Evolutionary conservation across 371 early-diverging fungal genomes (phyloP), one percentile per base, ranked within the genome.

Genomic region (Chytridium lagenaria): DNA sequence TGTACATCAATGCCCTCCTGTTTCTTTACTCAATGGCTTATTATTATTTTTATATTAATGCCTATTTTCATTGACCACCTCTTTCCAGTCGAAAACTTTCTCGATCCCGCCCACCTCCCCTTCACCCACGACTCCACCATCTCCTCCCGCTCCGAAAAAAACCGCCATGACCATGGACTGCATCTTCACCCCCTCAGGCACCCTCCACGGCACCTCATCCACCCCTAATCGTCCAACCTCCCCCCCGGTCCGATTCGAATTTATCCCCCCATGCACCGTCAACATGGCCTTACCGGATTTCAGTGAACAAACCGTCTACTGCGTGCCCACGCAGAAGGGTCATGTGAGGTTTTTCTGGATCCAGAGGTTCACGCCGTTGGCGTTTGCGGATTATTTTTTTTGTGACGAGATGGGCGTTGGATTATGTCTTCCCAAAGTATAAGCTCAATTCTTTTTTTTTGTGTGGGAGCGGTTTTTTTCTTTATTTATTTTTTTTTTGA

Each of bases 121-220:
- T 80, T 77, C 71, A 76, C 81, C n/a, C 81, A 77, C 64, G 73
- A 70, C 64, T 71, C 39, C 7, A 77, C 70, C 15, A 67, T 70
- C 52, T 70, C 68, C n/a, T 72, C 63, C 51, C 71, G 76, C 0
- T 64, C 67, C 33, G n/a, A 70, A 74, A 40, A 74, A 72, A 2
- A 74, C 77, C 16, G 39, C 67, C 7, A 36, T 80, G 70, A 66
- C 38, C 0, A 70, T 80, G 38, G 28, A 57, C 1, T 64, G 49
- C 70, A 31, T 67, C 28, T 79, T 79, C 59, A 63, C 52, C 22
- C 36, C 36, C 19, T 57, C 69, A 30, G 63, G 51, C 37, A 64
- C 71, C 1, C 34, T 64, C 36, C 1, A 31, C 1, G 72, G 72
- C 30, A 16, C 30, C 22, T 34, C 5, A 10, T 19, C 12, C 31